Conservation (phyloP, 108 stramenopile genomes). For the Nitzschia inconspicua region DNA sequence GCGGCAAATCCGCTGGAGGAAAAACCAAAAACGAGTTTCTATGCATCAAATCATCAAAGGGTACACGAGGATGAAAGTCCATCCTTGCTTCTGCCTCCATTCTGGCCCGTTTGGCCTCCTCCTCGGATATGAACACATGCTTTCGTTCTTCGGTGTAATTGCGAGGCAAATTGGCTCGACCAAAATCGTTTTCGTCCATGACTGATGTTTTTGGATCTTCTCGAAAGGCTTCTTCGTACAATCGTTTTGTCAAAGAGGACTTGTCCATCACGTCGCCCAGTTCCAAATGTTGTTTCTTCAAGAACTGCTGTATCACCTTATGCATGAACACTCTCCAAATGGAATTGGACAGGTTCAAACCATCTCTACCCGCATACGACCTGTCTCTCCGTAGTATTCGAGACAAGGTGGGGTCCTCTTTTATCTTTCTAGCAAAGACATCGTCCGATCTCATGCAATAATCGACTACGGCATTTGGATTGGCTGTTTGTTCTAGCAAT, state of each 20-base stretch:
- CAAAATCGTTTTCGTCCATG: neutral
- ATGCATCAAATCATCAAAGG: neutral
- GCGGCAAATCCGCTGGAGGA: neutral
- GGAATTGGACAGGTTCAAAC: constrained; percentile 21
- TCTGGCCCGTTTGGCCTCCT: constrained; percentile 17
- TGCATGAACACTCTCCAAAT: constrained; percentile 38
- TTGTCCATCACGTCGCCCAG: constrained; percentile 25
- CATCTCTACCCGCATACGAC: neutral
- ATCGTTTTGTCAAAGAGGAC: constrained; percentile 16
- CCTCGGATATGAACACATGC: constrained; percentile 20
- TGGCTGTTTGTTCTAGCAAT: constrained; percentile 27
- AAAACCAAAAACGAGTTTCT: constrained; percentile 3
- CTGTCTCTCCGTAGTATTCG: neutral
- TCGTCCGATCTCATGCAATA: constrained; percentile 34
- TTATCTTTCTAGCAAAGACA: constrained; percentile 28
- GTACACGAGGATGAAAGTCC: constrained; percentile 3
- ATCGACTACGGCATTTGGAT: constrained; percentile 22
- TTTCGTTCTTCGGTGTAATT: constrained; percentile 29
- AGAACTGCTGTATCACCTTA: constrained; percentile 29
- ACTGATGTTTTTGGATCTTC: no score
- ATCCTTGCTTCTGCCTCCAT: constrained; percentile 19
- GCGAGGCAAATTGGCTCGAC: neutral
- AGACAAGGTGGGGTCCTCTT: constrained; percentile 19
- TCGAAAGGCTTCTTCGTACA: constrained; percentile 22
- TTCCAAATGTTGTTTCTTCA: constrained; percentile 24